Base-by-base conservation (phyloP, 345 rosid species). In the Balakata baccata region DNA sequence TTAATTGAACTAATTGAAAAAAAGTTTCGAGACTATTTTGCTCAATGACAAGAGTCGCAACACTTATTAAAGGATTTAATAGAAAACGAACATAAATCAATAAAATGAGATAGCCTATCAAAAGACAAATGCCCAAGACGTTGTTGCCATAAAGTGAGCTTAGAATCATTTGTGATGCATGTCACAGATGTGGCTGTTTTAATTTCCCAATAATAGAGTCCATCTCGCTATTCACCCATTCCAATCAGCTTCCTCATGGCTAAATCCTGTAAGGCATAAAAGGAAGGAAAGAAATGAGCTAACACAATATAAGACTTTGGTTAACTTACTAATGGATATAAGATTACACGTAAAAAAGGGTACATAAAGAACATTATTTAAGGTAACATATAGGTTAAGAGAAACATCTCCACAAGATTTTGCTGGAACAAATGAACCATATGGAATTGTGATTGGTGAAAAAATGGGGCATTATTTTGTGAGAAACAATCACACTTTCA, bases 241-340 rank as follows among this genome's bases (percentile, higher is more conserved):
- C 69, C 38, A 65, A 65, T 65, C 8, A 65, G 37, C 38, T 46
- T 65, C 53, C 69, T 67, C 70, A 20, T 66, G 39, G 11, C 18
- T 66, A 66, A 34, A 34, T 46, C 53, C 56, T 66, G 18, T 20
- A 46, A 22, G 0, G 12, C 38, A 66, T 38, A 66, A 66, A 66
- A 66, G 3, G 54, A 66, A 5, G 69, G 69, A 6, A 22, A 66
- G 45, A 66, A 66, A 47, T 43, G 54, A 66, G 56, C 37, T n/a
- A 20, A 22, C 54, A 66, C 69, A 66, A 22, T 66, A 11, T 4
- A 22, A 12, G 0, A 16, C 18, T 43, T 66, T 66, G 18, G 34
- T 23, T 12, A 46, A 12, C 20, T 46, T 46, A 3, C 54, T 66
- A 11, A 66, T 66, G 8, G 53, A 47, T 6, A 65, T 22, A 1